phyloP scores from a whole-genome alignment of 306 rosid species.

The Albizia julibrissin region DNA sequence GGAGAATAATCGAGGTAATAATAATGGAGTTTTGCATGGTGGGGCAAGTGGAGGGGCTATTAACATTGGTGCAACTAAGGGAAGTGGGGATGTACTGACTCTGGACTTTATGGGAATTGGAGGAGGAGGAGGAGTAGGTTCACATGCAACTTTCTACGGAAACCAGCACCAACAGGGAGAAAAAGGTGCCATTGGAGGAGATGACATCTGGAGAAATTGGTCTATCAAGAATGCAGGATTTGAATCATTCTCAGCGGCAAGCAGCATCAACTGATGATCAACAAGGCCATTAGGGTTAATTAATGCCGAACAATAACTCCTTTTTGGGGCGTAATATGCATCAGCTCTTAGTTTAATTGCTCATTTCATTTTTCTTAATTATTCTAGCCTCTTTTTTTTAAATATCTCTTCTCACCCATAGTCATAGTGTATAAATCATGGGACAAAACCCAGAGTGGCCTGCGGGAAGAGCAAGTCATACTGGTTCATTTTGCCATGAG shows the following conservation, averaged over 20 bases:
- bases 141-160: conserved; percentile 46
- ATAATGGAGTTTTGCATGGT: conserved; percentile 34
- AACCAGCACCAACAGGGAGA: conserved; percentile 30
- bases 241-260: conserved; percentile 55
- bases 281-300: background rate
- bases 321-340: background rate
- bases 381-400: background rate
- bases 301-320: background rate
- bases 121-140: conserved; percentile 39
- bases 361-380: conserved; percentile 2
- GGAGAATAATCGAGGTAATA: conserved; percentile 30
- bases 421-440: conserved; percentile 3
- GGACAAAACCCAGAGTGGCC: conserved; percentile 3
- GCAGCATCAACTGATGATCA: conserved; percentile 40
- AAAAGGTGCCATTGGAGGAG: conserved; percentile 32
- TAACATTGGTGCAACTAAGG: conserved; percentile 35
- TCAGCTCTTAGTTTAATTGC: conserved; percentile 19
- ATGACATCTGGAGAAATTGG: conserved; percentile 53
- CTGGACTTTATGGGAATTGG: conserved; percentile 78
- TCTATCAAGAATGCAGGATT: conserved; percentile 48
- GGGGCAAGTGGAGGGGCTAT: conserved; percentile 11
- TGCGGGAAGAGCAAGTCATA: conserved; percentile 28
- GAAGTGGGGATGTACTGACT: conserved; percentile 56
- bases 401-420: background rate
- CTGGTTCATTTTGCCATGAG: conserved; percentile 29